A percentile compares a stretch with the other conserved stretches of the same genome.
phyloP scores from a whole-genome alignment of 2,329 filamentous ascomycete species.

The Epichloe amarillans region DNA sequence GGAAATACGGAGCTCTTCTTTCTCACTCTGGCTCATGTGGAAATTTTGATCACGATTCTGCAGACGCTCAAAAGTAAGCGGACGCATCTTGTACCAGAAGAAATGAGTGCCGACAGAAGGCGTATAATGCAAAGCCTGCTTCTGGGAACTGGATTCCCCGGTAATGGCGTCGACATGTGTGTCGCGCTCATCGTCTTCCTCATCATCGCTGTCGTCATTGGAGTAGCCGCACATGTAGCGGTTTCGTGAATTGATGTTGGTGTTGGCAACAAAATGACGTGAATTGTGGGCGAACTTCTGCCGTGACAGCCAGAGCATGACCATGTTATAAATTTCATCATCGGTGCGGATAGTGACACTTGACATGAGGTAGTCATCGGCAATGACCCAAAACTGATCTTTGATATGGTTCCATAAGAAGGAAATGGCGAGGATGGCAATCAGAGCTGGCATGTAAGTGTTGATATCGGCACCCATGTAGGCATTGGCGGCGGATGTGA shows the following conservation, averaged over 20 bases:
- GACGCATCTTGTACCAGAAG: slow-evolving; percentile 50
- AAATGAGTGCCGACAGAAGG: slow-evolving; percentile 54
- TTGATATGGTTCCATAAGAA: slow-evolving; percentile 41
- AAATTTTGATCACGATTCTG: slow-evolving; percentile 30
- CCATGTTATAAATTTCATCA: slow-evolving; percentile 60
- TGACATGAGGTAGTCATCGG: slow-evolving; percentile 47
- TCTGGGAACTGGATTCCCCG: slow-evolving; percentile 17
- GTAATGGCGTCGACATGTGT: slow-evolving; percentile 12
- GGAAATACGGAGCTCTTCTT: slow-evolving; percentile 45
- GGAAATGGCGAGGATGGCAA: slow-evolving; percentile 34
- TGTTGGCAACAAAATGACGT: slow-evolving; percentile 52
- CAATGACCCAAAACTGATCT: slow-evolving; percentile 30
- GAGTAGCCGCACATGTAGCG: slow-evolving; percentile 36
- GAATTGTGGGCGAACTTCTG: slow-evolving; percentile 48
- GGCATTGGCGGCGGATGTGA: slow-evolving; percentile 37
- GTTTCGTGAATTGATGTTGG: slow-evolving; percentile 39
- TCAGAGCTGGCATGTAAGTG: slow-evolving; percentile 44
- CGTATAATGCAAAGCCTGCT: slow-evolving; percentile 46
- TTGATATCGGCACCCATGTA: slow-evolving; percentile 50
- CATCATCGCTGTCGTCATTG: slow-evolving; percentile 22
- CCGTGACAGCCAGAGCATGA: slow-evolving; percentile 55
- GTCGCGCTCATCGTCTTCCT: slow-evolving; percentile 30
- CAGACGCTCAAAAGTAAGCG: slow-evolving; percentile 43
- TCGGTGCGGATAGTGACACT: slow-evolving; percentile 53
- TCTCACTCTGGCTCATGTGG: slow-evolving; percentile 30